phyloP scores from a whole-genome alignment of 2,329 filamentous ascomycete genomes.

The Scedosporium dehoogii region DNA sequence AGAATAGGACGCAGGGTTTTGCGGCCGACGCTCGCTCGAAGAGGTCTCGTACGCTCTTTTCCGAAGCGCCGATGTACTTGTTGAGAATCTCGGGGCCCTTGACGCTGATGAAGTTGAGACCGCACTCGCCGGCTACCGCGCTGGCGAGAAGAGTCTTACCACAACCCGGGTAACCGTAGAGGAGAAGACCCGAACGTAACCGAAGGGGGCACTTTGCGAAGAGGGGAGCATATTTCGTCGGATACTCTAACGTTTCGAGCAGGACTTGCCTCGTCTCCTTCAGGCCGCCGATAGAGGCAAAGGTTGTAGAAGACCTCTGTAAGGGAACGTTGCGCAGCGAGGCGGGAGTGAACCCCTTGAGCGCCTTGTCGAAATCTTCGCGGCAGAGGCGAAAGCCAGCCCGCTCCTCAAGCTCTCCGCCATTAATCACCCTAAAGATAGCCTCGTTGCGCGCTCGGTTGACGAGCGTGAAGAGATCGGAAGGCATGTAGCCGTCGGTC shows the following conservation, averaged over 20 bases:
- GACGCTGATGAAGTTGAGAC: slow-evolving; percentile 95
- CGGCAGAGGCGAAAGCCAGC: slow-evolving; percentile 54
- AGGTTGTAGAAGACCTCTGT: slow-evolving; percentile 86
- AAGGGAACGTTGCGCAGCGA: slow-evolving; percentile 90
- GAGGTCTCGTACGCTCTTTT: slow-evolving; percentile 90
- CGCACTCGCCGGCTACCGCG: slow-evolving; percentile 94
- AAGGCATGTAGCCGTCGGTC: slow-evolving; percentile 97
- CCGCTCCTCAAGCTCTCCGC: slow-evolving; percentile 33
- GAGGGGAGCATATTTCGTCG: slow-evolving; percentile 94
- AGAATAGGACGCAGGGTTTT: slow-evolving; percentile 89
- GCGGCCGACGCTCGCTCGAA: slow-evolving; percentile 90
- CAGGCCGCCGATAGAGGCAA: slow-evolving; percentile 83
- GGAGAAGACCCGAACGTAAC: slow-evolving; percentile 81
- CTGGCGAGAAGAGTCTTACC: slow-evolving; percentile 94
- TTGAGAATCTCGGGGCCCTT: slow-evolving; percentile 98
- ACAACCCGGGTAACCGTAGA: slow-evolving; percentile 93
- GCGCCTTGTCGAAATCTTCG: slow-evolving; percentile 71
- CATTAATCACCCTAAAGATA: slow-evolving; percentile 69
- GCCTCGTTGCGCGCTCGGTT: slow-evolving; percentile 85
- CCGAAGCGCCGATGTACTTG: slow-evolving; percentile 96
- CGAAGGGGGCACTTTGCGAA: slow-evolving; percentile 92
- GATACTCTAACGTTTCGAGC: slow-evolving; percentile 90
- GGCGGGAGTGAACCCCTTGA: slow-evolving; percentile 89
- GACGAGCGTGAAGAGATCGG: slow-evolving; percentile 78
- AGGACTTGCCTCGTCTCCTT: slow-evolving; percentile 80